These are phyloP conservation scores for Cladosporium sp. DNA, from an alignment of 2,329 filamentous ascomycete genomes.

Conservation along the genomic window DNA sequence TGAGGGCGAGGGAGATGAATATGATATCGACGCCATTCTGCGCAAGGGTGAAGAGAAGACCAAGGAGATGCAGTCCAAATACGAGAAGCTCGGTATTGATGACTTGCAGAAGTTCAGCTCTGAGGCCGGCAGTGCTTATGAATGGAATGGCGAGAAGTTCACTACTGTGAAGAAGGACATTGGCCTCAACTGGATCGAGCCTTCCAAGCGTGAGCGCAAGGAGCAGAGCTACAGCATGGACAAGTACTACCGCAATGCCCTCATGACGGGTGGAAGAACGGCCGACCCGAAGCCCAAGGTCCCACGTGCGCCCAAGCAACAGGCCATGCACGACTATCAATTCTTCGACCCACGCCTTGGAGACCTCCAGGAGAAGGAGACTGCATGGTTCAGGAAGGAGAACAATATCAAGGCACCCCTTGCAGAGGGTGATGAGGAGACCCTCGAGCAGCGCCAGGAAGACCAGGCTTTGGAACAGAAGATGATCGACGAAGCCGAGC, in stretches of 20 bases:
- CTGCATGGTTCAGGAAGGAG: slow-evolving; percentile 91
- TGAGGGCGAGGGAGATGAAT: slow-evolving; percentile 66
- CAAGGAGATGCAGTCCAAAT: slow-evolving; percentile 84
- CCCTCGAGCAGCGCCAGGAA: slow-evolving; percentile 76
- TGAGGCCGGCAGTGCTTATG: slow-evolving; percentile 76
- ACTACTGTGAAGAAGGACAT: slow-evolving; percentile 80
- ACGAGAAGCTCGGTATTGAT: slow-evolving; percentile 94
- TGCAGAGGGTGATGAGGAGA: slow-evolving; percentile 84
- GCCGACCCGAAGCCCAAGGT: slow-evolving; percentile 90
- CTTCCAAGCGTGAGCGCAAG: slow-evolving; percentile 95
- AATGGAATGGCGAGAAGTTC: slow-evolving; percentile 98
- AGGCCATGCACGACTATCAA: slow-evolving; percentile 90
- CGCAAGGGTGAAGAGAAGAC: slow-evolving; percentile 84
- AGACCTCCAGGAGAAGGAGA: slow-evolving; percentile 93
- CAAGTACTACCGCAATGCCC: slow-evolving; percentile 92
- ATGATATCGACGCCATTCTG: slow-evolving; percentile 87
- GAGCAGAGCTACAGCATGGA: slow-evolving; percentile 98
- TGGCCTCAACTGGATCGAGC: slow-evolving; percentile 95
- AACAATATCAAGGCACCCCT: slow-evolving; percentile 92
- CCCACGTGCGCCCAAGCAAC: slow-evolving; percentile 90
- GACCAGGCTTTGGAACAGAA: slow-evolving; percentile 84
- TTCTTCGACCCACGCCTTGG: slow-evolving; percentile 84
- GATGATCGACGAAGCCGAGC: slow-evolving; percentile 87
- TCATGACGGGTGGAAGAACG: slow-evolving; percentile 74
- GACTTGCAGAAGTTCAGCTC: slow-evolving; percentile 97